Percentiles rank a stretch among this genome's conserved stretches.
phyloP scores from a whole-genome alignment of 345 rosid genomes.

The Tarenaya hassleriana region DNA sequence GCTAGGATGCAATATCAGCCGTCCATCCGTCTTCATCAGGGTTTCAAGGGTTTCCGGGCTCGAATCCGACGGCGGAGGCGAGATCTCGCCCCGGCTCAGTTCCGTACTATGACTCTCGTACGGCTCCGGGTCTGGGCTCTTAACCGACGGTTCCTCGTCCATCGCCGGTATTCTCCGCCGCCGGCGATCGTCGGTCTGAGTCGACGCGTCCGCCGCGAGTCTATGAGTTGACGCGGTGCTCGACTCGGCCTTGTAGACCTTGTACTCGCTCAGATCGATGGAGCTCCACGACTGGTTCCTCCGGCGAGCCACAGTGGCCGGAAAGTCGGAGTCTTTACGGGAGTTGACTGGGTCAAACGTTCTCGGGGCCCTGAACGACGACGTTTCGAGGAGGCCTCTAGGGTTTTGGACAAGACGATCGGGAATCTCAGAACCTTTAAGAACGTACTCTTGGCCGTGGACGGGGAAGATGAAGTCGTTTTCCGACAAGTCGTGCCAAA shows the following conservation, averaged over 20 bases:
- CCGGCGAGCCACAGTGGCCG: constrained; percentile 32
- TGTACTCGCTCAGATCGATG: constrained; percentile 52
- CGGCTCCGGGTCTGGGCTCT: constrained; percentile 10
- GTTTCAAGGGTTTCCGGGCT: constrained; percentile 74
- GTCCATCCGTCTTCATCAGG: constrained; percentile 59
- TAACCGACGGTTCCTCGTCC: constrained; percentile 18
- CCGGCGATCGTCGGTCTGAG: constrained; percentile 61
- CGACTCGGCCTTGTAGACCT: constrained; percentile 46
- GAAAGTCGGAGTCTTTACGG: constrained; percentile 28
- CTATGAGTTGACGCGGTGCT: constrained; percentile 30
- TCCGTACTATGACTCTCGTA: constrained; percentile 34
- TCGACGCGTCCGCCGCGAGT: constrained; percentile 69
- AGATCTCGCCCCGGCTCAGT: constrained; percentile 57
- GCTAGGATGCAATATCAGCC: constrained; percentile 27
- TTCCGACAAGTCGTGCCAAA: constrained; percentile 73
- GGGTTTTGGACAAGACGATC: constrained; percentile 12
- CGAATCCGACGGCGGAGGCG: constrained; percentile 79
- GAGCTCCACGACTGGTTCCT: constrained; percentile 70
- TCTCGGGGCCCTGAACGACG: constrained; percentile 32
- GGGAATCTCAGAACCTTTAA: constrained; percentile 71
- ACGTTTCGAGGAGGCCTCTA: constrained; percentile 26
- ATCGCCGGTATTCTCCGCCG: constrained; percentile 36
- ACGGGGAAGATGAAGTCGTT: constrained; percentile 60
- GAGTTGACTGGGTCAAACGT: constrained; percentile 14
- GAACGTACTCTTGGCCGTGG: constrained; percentile 65